Base-by-base conservation (phyloP, 306 rosid genomes). In the Herpetospermum pedunculosum region DNA sequence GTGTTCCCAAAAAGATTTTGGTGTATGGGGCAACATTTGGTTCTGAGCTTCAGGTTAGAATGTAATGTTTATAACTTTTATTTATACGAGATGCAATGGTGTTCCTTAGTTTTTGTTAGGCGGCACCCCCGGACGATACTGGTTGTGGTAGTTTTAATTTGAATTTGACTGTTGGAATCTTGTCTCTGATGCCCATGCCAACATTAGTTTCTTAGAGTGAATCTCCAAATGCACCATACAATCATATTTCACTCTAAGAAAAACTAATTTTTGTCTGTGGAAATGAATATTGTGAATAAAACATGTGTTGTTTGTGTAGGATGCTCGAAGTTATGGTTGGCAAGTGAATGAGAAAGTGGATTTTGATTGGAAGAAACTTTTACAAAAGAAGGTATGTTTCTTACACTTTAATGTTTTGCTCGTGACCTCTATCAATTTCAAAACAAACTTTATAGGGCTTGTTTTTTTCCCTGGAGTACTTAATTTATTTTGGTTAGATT, bases 1-100 rank as follows among this genome's bases (percentile, higher is more conserved):
- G 98, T 85, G 98, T 94, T 84, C 98, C 98, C 52, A 94, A 94
- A 77, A 94, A 94, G 92, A 94, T 94, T 83, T 79, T 94, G 90
- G 97, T 94, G 71, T 94, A 91, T 76, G 97, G 95, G 78, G 92
- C 96, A 75, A 25, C 98, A 73, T 86, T 59, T 85, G 89, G 97
- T 48, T 84, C 92, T 77, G 98, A 94, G 21, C 86, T 94, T 77
- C 87, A 89, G 97, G 98, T 94, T 79, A 83, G 81, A 72, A 62
- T 72, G 30, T 52, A 15, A 26, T 15, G 15, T 58, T 16, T 47
- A 4, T 28, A 6, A 23, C 21, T 21, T 41, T 16, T 26, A 21
- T 14, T 26, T 15, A 2, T 44, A 68, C 12, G 35, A 69, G 37
- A 25, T 44, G 40, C 40, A 64, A 5, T n/a, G 37, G 30, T 1